Evolutionary conservation across 2,329 filamentous ascomycete genomes (phyloP), one percentile per base, ranked within the genome.

Genomic region (Fusarium domesticum): DNA sequence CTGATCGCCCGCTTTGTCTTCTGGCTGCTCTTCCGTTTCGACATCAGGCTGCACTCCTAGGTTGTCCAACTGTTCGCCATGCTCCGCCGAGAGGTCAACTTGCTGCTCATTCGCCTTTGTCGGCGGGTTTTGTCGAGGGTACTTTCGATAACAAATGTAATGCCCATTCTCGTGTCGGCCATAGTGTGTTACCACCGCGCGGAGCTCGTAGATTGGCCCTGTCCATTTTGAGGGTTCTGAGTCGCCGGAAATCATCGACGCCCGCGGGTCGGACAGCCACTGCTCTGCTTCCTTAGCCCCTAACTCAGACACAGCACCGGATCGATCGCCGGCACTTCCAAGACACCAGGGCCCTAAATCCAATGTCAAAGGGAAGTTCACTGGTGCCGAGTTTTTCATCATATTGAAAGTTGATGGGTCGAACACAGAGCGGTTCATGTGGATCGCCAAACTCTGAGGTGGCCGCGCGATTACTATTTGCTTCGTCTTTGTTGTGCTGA

Each of bases 131-230:
- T 51, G 46, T 8, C 61, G 60, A 14, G 80, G 75, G 59, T 89
- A 84, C 59, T 85, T 87, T 39, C 89, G 80, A 65, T 93, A 96
- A 64, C 89, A 95, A 31, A 96, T 83, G 58, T 98, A 97, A 68
- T 98, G 93, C 0, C 93, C 93, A 58, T 95, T 96, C 50, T 96
- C 90, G 64, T 97, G 93, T 23, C 87, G 78, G 4, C 93, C 93
- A 50, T 87, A 88, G 63, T 97, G 93, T 1, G 89, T 93, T 8
- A 97, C 80, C 0, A 92, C 87, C 20, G 91, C 89, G 41, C 86
- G 81, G 14, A 97, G 73, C 60, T 88, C 81, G 63, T 95, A 97
- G 2, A 84, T 72, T 19, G 74, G 75, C 3, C 81, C 80, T 0
- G 70, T 70, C 7, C 80, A 68, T 48, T 71, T 75, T 2, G 79